These are phyloP conservation scores for Dichotomocladium elegans DNA, from an alignment of 371 early-diverging fungal genomes.

Conservation along the genomic window DNA sequence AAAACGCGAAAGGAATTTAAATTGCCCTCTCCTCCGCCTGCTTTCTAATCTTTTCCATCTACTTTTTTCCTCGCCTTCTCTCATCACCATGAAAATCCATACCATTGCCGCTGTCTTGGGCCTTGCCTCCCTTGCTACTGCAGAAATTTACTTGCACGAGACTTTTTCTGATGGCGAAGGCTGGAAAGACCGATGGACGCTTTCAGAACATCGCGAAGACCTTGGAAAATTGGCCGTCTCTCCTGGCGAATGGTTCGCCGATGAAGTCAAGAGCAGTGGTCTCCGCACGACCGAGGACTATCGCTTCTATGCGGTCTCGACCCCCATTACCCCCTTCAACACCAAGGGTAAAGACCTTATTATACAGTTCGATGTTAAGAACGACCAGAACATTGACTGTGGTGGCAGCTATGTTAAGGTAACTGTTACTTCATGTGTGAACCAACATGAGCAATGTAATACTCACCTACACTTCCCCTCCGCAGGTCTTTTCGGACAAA, in stretches of 20 bases:
- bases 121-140: conserved; percentile 62
- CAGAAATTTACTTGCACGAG: conserved; percentile 84
- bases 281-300: conserved; percentile 82
- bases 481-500: conserved; percentile 48
- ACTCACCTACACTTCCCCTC: neutral
- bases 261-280: conserved; percentile 65
- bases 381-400: conserved; percentile 91
- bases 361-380: conserved; percentile 94
- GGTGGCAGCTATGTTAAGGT: conserved; percentile 98
- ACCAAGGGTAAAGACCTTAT: conserved; percentile 81
- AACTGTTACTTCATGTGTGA: no score
- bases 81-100: conserved; percentile 49
- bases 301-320: conserved; percentile 82
- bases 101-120: conserved; percentile 59
- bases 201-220: conserved; percentile 64
- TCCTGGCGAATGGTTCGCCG: conserved; percentile 76
- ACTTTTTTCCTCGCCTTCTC: neutral
- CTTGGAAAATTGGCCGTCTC: conserved; percentile 74
- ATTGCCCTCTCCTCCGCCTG: neutral
- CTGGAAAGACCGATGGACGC: conserved; percentile 76
- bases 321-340: conserved; percentile 69
- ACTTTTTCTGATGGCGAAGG: conserved; percentile 68
- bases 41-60: neutral
- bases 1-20: neutral
- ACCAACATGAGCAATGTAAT: no score